Evolutionary conservation across 352 stramenopile genomes (phyloP).

Genomic region (Phytophthora brassicae): DNA sequence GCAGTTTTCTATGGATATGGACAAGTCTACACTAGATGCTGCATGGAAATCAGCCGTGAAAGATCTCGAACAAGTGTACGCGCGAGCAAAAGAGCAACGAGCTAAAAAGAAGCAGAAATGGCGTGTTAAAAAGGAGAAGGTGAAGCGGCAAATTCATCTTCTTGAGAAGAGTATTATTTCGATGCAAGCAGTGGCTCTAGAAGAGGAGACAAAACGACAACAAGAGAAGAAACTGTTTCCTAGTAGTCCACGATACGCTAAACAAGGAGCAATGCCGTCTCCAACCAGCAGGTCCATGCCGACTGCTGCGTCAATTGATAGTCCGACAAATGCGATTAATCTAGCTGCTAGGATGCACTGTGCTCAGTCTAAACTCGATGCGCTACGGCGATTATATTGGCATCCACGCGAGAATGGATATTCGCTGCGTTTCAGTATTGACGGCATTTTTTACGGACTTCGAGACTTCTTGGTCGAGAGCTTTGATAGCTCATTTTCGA

Average conservation of each 20-base stretch:
- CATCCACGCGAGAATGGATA: constrained; percentile 75
- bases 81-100: constrained; percentile 43
- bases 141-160: constrained; percentile 67
- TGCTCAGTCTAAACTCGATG: constrained; percentile 71
- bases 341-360: constrained; percentile 56
- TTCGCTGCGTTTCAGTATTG: constrained; percentile 73
- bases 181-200: constrained; percentile 54
- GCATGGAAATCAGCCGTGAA: constrained; percentile 55
- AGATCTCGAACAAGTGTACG: constrained; percentile 54
- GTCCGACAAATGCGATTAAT: constrained; percentile 51
- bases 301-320: constrained; percentile 27
- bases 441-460: constrained; percentile 79
- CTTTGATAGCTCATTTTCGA: constrained; percentile 56
- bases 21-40: constrained; percentile 51
- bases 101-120: constrained; percentile 50
- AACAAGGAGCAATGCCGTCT: constrained; percentile 18
- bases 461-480: constrained; percentile 72
- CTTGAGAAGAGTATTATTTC: constrained; percentile 73
- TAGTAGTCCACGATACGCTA: constrained; percentile 27
- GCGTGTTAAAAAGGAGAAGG: constrained; percentile 63
- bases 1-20: constrained; percentile 46
- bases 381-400: constrained; percentile 67
- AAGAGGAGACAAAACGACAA: constrained; percentile 50
- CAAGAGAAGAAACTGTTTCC: constrained; percentile 35
- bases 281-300: constrained; percentile 21